Conservation (phyloP, 129 eudicot genomes). For the Chrysanthemum seticuspe region DNA sequence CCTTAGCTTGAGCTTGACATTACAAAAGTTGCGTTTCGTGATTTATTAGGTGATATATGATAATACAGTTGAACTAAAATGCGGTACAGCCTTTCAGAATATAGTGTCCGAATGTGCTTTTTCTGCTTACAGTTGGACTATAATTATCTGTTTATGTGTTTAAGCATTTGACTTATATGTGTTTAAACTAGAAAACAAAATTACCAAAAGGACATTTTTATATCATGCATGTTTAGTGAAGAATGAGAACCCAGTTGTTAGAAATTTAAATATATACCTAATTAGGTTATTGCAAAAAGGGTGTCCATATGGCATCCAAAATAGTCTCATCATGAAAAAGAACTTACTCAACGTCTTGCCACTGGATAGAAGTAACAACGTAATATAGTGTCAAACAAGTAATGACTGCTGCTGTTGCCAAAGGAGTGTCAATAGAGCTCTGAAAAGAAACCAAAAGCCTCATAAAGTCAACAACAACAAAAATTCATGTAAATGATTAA, state of each 20-base stretch:
- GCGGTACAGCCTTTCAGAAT: no score
- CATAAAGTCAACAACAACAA: background rate
- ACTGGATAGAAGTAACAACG: conserved; percentile 30
- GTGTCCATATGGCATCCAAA: no score
- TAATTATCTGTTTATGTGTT: no score
- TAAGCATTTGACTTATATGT: no score
- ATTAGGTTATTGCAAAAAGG: background rate
- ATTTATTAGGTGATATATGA: background rate
- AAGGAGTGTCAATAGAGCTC: conserved; percentile 78
- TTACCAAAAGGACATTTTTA: background rate
- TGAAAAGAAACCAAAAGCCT: conserved; percentile 29
- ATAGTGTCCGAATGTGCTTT: no score
- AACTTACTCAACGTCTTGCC: conserved; percentile 56
- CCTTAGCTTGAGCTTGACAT: background rate
- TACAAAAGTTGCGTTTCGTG: background rate
- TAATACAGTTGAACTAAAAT: background rate
- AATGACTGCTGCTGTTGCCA: conserved; percentile 58
- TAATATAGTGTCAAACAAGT: conserved; percentile 41
- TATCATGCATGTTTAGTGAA: background rate
- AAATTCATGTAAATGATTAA: background rate
- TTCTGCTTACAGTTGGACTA: no score
- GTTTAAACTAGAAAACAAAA: background rate
- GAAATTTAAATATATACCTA: background rate
- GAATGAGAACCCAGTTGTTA: background rate
- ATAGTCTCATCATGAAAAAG: background rate